Evolutionary conservation across 495 filamentous ascomycete species (phyloP).

Genomic region (Bombardia bombarda): DNA sequence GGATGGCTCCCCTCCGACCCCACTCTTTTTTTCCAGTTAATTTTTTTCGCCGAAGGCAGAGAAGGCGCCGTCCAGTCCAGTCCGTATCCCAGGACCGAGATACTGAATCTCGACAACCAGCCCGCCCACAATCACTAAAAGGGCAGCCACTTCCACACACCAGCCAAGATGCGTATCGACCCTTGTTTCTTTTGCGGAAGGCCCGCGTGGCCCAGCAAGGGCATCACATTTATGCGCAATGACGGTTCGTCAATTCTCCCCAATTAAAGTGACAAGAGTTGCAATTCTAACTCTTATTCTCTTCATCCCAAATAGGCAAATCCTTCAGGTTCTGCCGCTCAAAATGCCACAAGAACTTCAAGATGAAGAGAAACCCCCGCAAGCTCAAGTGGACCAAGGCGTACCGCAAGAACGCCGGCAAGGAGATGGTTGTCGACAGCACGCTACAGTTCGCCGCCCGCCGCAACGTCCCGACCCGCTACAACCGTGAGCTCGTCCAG

Average conservation of each 20-base stretch:
- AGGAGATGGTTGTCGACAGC: conserved; percentile 91
- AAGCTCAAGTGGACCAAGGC: conserved; percentile 86
- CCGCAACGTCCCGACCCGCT: conserved; percentile 89
- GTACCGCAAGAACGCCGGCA: conserved; percentile 68
- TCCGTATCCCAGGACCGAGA: background rate
- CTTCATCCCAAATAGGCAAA: conserved; percentile 36
- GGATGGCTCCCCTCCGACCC: conserved; percentile 2
- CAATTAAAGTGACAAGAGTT: background rate
- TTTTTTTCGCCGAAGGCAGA: conserved; percentile 8
- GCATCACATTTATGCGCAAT: conserved; percentile 65
- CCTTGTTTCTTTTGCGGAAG: conserved; percentile 84
- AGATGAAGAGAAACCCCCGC: conserved; percentile 84
- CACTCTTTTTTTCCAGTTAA: conserved; percentile 10
- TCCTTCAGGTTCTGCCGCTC: conserved; percentile 68
- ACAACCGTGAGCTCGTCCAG: conserved; percentile 82
- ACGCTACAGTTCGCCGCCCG: conserved; percentile 87
- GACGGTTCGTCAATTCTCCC: conserved; percentile 48
- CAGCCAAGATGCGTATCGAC: conserved; percentile 50
- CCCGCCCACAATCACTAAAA: conserved; percentile 7
- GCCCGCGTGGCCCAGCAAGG: conserved; percentile 80
- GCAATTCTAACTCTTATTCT: conserved; percentile 1
- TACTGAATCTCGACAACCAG: conserved; percentile 2
- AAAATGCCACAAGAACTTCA: conserved; percentile 98
- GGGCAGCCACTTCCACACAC: conserved; percentile 3
- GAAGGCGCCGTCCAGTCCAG: background rate